Conservation (phyloP, 805 yeast species). For the Wickerhamomyces ciferrii region DNA sequence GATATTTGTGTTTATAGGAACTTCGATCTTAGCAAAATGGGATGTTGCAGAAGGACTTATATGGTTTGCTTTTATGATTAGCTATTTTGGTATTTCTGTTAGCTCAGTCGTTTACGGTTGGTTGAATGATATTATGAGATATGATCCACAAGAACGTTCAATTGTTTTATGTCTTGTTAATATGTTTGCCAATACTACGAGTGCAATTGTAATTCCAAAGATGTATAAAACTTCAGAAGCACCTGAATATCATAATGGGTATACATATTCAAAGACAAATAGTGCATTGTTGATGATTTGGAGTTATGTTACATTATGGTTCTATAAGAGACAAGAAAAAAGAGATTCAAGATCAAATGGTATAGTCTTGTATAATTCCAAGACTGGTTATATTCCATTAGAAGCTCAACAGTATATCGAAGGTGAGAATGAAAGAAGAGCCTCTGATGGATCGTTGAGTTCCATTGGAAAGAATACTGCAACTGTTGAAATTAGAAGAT, state of each 20-base stretch:
- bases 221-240: slow-evolving; percentile 38
- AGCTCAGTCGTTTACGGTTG: slow-evolving; percentile 54
- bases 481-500: too few relatives aligned
- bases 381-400: slow-evolving; percentile 13
- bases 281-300: slow-evolving; percentile 19
- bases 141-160: slow-evolving; percentile 47
- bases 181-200: slow-evolving; percentile 44
- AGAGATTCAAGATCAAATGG: slow-evolving; percentile 31
- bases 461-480: too few relatives aligned
- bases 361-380: slow-evolving; percentile 25
- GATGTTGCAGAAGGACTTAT: slow-evolving; percentile 41
- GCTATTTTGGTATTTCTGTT: slow-evolving; percentile 37
- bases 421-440: too few relatives aligned
- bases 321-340: slow-evolving; percentile 35
- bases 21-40: slow-evolving; percentile 44
- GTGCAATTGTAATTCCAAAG: slow-evolving; percentile 40
- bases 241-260: slow-evolving; percentile 52
- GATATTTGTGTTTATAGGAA: slow-evolving; percentile 39
- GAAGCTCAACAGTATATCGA: slow-evolving; percentile 1
- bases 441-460: too few relatives aligned
- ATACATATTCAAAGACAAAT: slow-evolving; percentile 30
- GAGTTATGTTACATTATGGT: slow-evolving; percentile 17
- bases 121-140: slow-evolving; percentile 53
- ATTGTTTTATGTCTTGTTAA: slow-evolving; percentile 45
- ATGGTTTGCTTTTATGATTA: slow-evolving; percentile 39